A percentile compares a stretch with the other conserved stretches of the same genome.
phyloP scores from a whole-genome alignment of 345 rosid species.

The Hibiscus trionum region DNA sequence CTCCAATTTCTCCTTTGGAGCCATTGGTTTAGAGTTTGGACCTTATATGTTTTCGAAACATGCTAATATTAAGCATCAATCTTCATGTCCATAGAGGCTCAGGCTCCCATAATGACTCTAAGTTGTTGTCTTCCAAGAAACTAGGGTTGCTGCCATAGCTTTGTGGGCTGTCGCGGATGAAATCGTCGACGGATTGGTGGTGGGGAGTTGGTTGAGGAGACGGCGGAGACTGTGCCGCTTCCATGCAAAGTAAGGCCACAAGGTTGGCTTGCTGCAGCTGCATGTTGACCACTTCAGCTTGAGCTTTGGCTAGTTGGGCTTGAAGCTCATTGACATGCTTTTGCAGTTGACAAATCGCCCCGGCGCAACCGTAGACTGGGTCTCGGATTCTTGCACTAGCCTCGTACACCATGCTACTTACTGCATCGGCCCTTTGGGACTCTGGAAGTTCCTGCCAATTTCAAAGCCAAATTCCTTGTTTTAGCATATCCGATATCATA shows the following conservation, averaged over 20 bases:
- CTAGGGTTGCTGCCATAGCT: constrained; percentile 33
- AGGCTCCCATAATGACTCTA: constrained; percentile 44
- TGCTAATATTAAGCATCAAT: too few species aligned
- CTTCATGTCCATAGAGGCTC: constrained; percentile 61
- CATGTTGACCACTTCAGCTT: constrained; percentile 61
- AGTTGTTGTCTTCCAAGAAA: constrained; percentile 30
- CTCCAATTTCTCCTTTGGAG: constrained; percentile 25
- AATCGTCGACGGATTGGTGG: constrained; percentile 21
- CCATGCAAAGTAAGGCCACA: constrained; percentile 47
- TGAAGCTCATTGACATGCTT: constrained; percentile 78
- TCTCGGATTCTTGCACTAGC: constrained; percentile 83
- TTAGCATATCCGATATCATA: neutral
- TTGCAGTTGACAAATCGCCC: constrained; percentile 74
- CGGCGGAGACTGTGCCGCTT: constrained; percentile 30
- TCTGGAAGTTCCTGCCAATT: constrained; percentile 66
- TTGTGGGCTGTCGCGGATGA: constrained; percentile 21
- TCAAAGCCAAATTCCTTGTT: neutral
- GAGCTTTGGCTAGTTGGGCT: constrained; percentile 75
- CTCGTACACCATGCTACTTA: constrained; percentile 92
- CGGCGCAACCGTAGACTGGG: constrained; percentile 91
- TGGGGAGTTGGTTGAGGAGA: constrained; percentile 21
- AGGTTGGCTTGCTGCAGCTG: constrained; percentile 68
- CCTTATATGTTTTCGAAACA: constrained; percentile 3
- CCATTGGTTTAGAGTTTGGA: constrained; percentile 5
- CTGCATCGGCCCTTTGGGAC: constrained; percentile 78